Evolutionary conservation across 73 alveolate genomes (phyloP), one percentile per base, ranked within the genome.

Genomic region (Tetrahymena thermophila): DNA sequence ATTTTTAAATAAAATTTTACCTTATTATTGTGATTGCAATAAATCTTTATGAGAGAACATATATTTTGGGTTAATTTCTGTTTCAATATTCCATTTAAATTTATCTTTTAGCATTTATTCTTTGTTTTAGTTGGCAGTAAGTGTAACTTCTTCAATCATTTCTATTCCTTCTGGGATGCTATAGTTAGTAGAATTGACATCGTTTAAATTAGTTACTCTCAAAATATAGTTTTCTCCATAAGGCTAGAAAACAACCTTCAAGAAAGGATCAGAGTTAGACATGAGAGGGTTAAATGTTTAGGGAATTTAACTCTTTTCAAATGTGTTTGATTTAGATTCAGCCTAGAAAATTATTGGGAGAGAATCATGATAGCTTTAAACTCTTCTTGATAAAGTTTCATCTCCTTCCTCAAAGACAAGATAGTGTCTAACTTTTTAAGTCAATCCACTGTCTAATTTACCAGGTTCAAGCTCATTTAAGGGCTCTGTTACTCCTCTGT

Each of bases 401-500:
- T 71, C 89, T 23, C 89, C 89, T 71, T 71, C 89, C n/a, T 71
- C 89, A 71, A 71, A 31, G 35, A 71, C 89, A 25, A 71, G 35
- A 34, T 71, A 71, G 89, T 95, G 97, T 17, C 84, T 85, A 55
- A 95, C 71, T 34, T 19, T 35, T 31, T 95, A 50, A 89, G 85
- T 57, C 35, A 95, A 50, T 28, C 97, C 97, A 21, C n/a, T 34
- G 11, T 93, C 42, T 23, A 21, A 15, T 43, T 94, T 85, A n/a
- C 31, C 23, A 57, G 97, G 94, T 83, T 98, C 98, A 13, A 93
- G 96, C 89, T 99, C 99, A 95, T 98, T 96, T 50, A 98, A 95
- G 42, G 98, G 96, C 94, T 97, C 98, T 19, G 93, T 96, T 9
- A 98, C 98, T 10, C 99, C 99, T 97, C 99, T 98, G 21, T 89